Evolutionary conservation across 345 rosid species (phyloP).

Genomic region (Excoecaria cochinchinensis): DNA sequence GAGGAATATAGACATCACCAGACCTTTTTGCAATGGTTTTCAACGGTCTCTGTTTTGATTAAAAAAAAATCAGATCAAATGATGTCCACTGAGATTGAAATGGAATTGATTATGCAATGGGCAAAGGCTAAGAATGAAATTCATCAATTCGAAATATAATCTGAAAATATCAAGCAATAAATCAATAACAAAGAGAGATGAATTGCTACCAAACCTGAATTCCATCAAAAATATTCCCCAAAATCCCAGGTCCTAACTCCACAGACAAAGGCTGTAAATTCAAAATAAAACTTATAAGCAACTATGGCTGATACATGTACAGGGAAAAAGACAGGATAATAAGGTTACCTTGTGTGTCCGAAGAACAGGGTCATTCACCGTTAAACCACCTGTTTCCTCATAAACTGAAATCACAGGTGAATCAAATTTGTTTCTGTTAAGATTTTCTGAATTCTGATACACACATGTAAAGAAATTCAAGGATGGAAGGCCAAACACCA

Average conservation of each 20-base stretch:
- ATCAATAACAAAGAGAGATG: background rate
- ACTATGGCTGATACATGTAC: background rate
- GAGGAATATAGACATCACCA: slow-evolving; percentile 98
- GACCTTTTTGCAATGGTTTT: slow-evolving; percentile 92
- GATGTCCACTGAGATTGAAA: background rate
- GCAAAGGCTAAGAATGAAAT: background rate
- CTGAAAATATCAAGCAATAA: background rate
- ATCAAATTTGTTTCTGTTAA: background rate
- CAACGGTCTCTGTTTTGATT: slow-evolving; percentile 75
- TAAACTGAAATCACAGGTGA: slow-evolving; percentile 54
- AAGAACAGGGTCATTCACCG: slow-evolving; percentile 91
- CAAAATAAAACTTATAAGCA: slow-evolving; percentile 21
- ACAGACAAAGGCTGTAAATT: slow-evolving; percentile 88
- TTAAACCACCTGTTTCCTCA: slow-evolving; percentile 96
- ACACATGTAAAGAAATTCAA: background rate
- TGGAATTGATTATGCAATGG: background rate
- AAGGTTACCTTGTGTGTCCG: slow-evolving; percentile 76
- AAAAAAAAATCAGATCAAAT: slow-evolving; percentile 8
- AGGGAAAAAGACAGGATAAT: background rate
- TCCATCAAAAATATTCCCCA: slow-evolving; percentile 98
- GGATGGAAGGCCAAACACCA: background rate
- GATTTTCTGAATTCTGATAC: background rate
- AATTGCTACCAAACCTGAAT: slow-evolving; percentile 70
- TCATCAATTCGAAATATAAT: background rate
- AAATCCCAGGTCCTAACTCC: slow-evolving; percentile 97